These are phyloP conservation scores for Delphinella strobiligena DNA, from an alignment of 2,329 filamentous ascomycete genomes.

Conservation along the genomic window DNA sequence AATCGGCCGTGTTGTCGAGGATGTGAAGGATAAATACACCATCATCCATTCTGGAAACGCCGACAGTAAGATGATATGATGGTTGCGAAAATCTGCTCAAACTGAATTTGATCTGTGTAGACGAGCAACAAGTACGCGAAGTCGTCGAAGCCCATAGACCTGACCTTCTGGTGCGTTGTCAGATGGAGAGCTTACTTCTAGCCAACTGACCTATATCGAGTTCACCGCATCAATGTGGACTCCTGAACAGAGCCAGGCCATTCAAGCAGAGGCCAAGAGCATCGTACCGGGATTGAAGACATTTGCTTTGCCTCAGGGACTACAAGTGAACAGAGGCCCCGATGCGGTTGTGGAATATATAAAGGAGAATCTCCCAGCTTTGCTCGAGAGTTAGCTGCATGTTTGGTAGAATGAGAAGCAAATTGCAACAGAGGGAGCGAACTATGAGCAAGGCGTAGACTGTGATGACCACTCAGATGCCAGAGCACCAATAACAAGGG, in stretches of 20 bases:
- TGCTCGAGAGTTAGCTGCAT: slow-evolving; percentile 11
- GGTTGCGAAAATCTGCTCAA: background rate
- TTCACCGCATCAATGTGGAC: slow-evolving; percentile 53
- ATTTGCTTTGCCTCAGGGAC: slow-evolving; percentile 41
- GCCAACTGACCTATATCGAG: slow-evolving; percentile 21
- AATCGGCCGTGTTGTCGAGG: slow-evolving; percentile 49
- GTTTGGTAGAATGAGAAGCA: background rate
- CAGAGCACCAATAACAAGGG: no score
- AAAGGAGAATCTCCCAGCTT: slow-evolving; percentile 27
- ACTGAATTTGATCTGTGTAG: slow-evolving; percentile 18
- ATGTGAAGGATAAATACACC: slow-evolving; percentile 50
- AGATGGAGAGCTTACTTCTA: no score
- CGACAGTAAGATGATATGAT: slow-evolving; percentile 37
- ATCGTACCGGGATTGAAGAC: slow-evolving; percentile 37
- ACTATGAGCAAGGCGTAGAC: no score
- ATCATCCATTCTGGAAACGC: slow-evolving; percentile 53
- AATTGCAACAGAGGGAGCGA: no score
- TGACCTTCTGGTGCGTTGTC: slow-evolving; percentile 30
- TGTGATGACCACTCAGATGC: no score
- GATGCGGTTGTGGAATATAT: slow-evolving; percentile 45
- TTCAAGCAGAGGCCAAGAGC: slow-evolving; percentile 32
- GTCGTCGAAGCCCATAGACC: slow-evolving; percentile 42
- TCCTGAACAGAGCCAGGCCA: slow-evolving; percentile 34
- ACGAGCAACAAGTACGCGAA: slow-evolving; percentile 42
- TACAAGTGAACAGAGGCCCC: slow-evolving; percentile 40